A percentile compares a stretch with the other conserved stretches of the same genome.
phyloP scores from a whole-genome alignment of 139 green algal species.

The Medakamo hakoo region DNA sequence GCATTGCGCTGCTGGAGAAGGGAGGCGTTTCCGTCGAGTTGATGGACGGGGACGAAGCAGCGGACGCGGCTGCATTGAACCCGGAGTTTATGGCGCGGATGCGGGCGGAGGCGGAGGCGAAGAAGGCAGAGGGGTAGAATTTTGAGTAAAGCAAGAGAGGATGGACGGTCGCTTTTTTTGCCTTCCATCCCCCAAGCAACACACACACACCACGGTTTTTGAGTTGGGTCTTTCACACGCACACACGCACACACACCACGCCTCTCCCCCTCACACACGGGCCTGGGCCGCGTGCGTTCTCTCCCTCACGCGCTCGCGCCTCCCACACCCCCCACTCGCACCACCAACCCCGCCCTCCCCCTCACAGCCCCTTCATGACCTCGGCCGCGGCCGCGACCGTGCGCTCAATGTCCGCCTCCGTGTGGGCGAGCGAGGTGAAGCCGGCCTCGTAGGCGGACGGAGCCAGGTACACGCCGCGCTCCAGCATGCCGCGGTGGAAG shows the following conservation, averaged over 20 bases:
- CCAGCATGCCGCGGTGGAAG: conserved; percentile 95
- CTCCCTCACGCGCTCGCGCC: too few species aligned
- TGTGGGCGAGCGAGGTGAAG: conserved; percentile 90
- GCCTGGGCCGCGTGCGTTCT: too few species aligned
- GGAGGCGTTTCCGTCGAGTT: conserved; percentile 51
- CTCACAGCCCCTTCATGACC: conserved; percentile 48
- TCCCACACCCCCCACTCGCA: too few species aligned
- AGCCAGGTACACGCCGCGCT: conserved; percentile 94
- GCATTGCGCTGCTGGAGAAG: conserved; percentile 38
- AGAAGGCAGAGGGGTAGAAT: not conserved
- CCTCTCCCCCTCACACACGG: not conserved
- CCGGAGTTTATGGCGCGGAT: conserved; percentile 75
- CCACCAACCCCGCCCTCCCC: too few species aligned
- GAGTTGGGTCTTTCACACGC: not conserved
- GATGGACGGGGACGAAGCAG: conserved; percentile 36
- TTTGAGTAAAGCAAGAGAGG: not conserved
- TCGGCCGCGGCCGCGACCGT: conserved; percentile 78
- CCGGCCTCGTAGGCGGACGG: conserved; percentile 84
- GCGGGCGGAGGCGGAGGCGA: conserved; percentile 2
- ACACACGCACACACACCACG: not conserved
- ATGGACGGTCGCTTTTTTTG: not conserved
- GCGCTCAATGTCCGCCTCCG: conserved; percentile 81
- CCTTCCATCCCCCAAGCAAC: too few species aligned
- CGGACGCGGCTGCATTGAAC: conserved; percentile 50
- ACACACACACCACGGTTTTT: not conserved